Percentiles rank a stretch among this genome's conserved stretches.
Evolutionary conservation across 2,329 filamentous ascomycete species (phyloP).

Genomic region (Neofusicoccum umdonicola): DNA sequence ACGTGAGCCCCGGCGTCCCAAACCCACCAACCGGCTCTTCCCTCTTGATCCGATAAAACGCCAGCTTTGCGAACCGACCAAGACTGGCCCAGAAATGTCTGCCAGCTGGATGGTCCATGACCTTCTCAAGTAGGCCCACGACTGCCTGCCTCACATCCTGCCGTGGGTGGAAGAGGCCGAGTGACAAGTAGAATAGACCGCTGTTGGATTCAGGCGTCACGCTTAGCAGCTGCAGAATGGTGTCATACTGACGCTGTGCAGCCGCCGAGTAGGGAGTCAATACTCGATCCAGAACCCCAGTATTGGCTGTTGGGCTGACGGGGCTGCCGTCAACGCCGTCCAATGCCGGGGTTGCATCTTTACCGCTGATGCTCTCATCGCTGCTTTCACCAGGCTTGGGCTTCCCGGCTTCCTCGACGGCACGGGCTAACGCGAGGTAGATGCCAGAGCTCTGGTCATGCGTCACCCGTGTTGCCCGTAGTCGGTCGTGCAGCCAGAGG

Average conservation of each 20-base stretch:
- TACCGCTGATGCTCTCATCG: constrained; percentile 17
- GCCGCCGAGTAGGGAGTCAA: not conserved
- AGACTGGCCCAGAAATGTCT: constrained; percentile 88
- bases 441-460: constrained; percentile 76
- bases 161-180: constrained; percentile 90
- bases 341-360: constrained; percentile 20
- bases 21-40: constrained; percentile 38
- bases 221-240: constrained; percentile 62
- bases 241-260: constrained; percentile 35
- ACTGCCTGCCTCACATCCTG: constrained; percentile 73
- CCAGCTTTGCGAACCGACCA: constrained; percentile 84
- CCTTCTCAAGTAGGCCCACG: constrained; percentile 75
- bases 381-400: constrained; percentile 13
- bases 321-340: constrained; percentile 20
- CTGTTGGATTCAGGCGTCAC: constrained; percentile 83
- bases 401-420: constrained; percentile 55
- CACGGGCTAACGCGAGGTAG: constrained; percentile 74
- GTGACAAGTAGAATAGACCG: constrained; percentile 84
- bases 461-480: constrained; percentile 76
- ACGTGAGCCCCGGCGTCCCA: not conserved
- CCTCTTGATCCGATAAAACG: constrained; percentile 74
- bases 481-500: constrained; percentile 86
- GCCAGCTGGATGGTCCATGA: constrained; percentile 84
- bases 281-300: not conserved
- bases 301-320: not conserved